Percentiles rank a stretch among this genome's conserved stretches.
Evolutionary conservation across 2,329 filamentous ascomycete genomes (phyloP).

Genomic region (Fonsecaea erecta): DNA sequence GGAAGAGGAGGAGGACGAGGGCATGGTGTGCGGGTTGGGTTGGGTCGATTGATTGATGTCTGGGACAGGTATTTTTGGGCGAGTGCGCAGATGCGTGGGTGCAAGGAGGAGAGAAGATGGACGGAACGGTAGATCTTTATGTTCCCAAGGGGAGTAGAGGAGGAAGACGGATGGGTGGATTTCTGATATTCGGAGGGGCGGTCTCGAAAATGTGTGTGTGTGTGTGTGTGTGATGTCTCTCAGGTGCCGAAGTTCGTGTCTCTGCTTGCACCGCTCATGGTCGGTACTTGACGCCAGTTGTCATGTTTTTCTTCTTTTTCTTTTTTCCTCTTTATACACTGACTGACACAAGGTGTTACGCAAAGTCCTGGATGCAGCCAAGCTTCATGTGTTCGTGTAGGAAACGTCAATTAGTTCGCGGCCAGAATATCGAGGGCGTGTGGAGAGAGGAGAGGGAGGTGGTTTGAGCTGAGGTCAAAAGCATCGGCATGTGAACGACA

Average conservation of each 20-base stretch:
- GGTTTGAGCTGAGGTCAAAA: background rate
- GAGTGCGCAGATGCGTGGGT: background rate
- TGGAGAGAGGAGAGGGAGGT: background rate
- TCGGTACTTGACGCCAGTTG: background rate
- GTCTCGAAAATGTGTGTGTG: too few species aligned
- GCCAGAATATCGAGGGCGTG: background rate
- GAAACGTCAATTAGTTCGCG: background rate
- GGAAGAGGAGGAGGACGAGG: slow-evolving; percentile 10
- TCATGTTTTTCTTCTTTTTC: background rate
- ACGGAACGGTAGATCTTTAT: background rate
- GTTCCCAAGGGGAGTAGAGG: background rate
- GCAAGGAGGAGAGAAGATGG: background rate
- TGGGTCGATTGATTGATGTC: too few species aligned
- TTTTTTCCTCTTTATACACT: too few species aligned
- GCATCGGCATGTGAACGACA: background rate
- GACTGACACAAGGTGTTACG: too few species aligned
- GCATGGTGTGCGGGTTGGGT: too few species aligned
- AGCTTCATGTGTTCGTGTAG: background rate
- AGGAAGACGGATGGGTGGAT: background rate
- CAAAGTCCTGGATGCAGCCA: too few species aligned
- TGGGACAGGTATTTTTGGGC: too few species aligned
- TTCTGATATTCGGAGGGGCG: too few species aligned
- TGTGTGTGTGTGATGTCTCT: too few species aligned
- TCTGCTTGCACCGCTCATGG: background rate
- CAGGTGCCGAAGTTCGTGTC: background rate